These are phyloP conservation scores for Coemansia sp. DNA, from an alignment of 192 early-diverging fungal genomes.

Conservation along the genomic window DNA sequence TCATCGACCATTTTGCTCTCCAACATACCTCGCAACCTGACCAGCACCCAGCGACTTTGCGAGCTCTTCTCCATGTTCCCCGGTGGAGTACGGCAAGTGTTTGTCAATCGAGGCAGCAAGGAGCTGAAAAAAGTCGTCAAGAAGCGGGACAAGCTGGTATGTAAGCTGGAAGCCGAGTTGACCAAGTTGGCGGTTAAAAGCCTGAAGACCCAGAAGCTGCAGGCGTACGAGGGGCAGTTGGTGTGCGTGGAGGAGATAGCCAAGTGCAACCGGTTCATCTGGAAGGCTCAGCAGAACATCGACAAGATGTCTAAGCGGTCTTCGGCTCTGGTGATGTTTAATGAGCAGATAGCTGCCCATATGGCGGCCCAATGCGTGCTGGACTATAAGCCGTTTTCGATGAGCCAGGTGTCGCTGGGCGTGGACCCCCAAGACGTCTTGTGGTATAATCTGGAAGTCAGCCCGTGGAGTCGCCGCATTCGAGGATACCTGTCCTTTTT, in stretches of 20 bases:
- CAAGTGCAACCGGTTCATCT: slow-evolving; percentile 44
- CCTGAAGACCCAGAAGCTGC: slow-evolving; percentile 9
- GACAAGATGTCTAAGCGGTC: slow-evolving; percentile 41
- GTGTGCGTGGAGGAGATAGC: slow-evolving; percentile 26
- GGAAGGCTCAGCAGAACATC: slow-evolving; percentile 25
- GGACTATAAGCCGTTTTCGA: slow-evolving; percentile 59
- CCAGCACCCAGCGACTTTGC: slow-evolving; percentile 48
- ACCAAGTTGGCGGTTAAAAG: slow-evolving; percentile 52
- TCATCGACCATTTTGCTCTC: slow-evolving; percentile 68
- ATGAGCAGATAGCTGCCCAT: slow-evolving; percentile 70
- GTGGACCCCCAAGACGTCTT: slow-evolving; percentile 73
- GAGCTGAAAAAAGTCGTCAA: slow-evolving; percentile 51
- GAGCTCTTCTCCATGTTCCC: slow-evolving; percentile 61
- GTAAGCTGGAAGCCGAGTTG: slow-evolving; percentile 54
- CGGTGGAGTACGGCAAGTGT: slow-evolving; percentile 64
- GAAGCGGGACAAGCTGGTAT: slow-evolving; percentile 54
- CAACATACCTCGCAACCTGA: slow-evolving; percentile 65
- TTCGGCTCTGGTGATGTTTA: slow-evolving; percentile 83
- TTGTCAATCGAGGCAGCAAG: slow-evolving; percentile 59
- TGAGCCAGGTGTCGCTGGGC: slow-evolving; percentile 63
- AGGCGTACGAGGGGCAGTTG: slow-evolving; percentile 13
- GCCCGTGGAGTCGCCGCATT: slow-evolving; percentile 53
- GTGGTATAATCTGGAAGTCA: slow-evolving; percentile 74
- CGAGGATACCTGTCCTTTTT: slow-evolving; percentile 57
- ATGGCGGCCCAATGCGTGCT: slow-evolving; percentile 69